These are phyloP conservation scores for Sporisorium reilianum DNA, from an alignment of 1,284 basidiomycete species.

Conservation along the genomic window DNA sequence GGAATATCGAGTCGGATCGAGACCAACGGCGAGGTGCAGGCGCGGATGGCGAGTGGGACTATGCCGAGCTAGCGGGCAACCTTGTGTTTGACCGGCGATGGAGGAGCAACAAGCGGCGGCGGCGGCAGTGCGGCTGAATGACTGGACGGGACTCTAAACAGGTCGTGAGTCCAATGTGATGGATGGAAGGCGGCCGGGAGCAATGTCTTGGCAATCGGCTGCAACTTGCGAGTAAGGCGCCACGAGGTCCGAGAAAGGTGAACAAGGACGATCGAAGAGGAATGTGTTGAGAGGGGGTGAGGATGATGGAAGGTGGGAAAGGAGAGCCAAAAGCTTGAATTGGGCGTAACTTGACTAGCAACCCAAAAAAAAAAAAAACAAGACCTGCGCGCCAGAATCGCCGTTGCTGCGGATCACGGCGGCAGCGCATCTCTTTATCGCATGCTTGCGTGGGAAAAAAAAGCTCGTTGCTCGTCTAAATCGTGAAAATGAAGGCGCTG, in stretches of 20 bases:
- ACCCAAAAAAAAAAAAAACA: not conserved
- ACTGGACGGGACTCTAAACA: not conserved
- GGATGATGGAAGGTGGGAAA: constrained; percentile 47
- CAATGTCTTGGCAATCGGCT: constrained; percentile 4
- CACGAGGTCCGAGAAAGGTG: constrained; percentile 5
- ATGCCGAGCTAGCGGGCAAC: constrained; percentile 4
- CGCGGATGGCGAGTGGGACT: not conserved
- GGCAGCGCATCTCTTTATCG: not conserved
- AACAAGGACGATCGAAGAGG: constrained; percentile 1
- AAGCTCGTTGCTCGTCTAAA: too few relatives aligned
- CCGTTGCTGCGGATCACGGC: constrained; percentile 11
- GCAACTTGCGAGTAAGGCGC: constrained; percentile 1
- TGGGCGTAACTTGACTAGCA: constrained; percentile 1
- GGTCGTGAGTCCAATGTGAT: not conserved
- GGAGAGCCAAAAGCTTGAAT: constrained; percentile 5
- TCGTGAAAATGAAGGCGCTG: not conserved
- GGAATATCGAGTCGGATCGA: constrained; percentile 5
- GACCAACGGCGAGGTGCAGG: not conserved
- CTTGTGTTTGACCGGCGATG: constrained; percentile 8
- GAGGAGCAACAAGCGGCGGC: not conserved
- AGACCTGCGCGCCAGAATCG: constrained; percentile 12
- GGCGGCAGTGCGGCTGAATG: constrained; percentile 12
- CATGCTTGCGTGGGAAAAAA: constrained; percentile 6
- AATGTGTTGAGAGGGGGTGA: constrained; percentile 10
- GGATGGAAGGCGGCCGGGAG: constrained; percentile 1